These are phyloP conservation scores for Pythium aphanidermatum DNA, from an alignment of 352 stramenopile genomes.

Conservation along the genomic window DNA sequence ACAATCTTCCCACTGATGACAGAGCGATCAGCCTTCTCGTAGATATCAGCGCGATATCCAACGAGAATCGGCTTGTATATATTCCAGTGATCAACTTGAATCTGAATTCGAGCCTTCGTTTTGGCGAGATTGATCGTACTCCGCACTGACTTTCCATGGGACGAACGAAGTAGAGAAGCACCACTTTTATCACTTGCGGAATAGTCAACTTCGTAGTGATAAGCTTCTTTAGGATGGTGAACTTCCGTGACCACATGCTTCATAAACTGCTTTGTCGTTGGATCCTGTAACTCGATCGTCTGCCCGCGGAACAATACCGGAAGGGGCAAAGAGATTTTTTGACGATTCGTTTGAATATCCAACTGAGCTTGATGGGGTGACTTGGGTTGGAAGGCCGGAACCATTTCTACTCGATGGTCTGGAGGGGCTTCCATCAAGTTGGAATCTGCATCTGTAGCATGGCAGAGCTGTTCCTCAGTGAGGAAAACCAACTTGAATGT, in stretches of 20 bases:
- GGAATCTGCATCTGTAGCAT: not conserved
- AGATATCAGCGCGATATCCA: slow-evolving; percentile 18
- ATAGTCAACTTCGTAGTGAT: slow-evolving; percentile 9
- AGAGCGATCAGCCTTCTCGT: slow-evolving; percentile 15
- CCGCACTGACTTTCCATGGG: not conserved
- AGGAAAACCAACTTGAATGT: slow-evolving; percentile 57
- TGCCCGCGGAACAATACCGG: slow-evolving; percentile 1
- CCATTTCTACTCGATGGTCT: too few species aligned
- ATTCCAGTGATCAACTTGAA: slow-evolving; percentile 2
- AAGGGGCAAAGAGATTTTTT: not conserved
- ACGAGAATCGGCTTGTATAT: not conserved
- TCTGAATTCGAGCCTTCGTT: slow-evolving; percentile 5
- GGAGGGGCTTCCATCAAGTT: too few species aligned
- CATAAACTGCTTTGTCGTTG: slow-evolving; percentile 12
- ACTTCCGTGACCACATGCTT: slow-evolving; percentile 12
- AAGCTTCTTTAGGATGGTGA: not conserved
- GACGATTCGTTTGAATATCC: not conserved
- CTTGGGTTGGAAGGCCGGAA: too few species aligned
- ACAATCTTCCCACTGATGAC: slow-evolving; percentile 18
- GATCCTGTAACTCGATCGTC: slow-evolving; percentile 11
- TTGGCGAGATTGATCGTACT: slow-evolving; percentile 4
- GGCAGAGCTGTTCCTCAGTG: not conserved
- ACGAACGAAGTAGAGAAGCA: not conserved
- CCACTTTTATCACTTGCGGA: not conserved
- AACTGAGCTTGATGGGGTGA: not conserved